Evolutionary conservation across 371 early-diverging fungal genomes (phyloP).

Genomic region (Mycotypha africana): DNA sequence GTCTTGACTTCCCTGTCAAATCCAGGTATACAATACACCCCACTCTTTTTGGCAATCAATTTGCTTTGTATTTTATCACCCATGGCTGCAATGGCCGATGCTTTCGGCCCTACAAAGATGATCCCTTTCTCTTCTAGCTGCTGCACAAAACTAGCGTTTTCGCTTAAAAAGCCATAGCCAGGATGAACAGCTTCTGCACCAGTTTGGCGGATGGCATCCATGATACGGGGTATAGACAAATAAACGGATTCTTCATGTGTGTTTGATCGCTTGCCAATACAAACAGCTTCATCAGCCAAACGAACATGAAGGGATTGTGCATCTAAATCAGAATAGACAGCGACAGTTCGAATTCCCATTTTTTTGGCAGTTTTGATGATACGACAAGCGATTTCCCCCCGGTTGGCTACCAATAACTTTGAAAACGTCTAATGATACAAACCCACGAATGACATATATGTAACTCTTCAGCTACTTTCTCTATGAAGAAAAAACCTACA

Average conservation of each 20-base stretch:
- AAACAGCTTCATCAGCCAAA: slow-evolving; percentile 76
- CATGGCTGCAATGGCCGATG: slow-evolving; percentile 80
- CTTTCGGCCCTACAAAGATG: slow-evolving; percentile 74
- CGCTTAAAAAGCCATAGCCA: slow-evolving; percentile 87
- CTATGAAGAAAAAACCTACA: too few relatives aligned
- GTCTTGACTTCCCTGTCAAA: slow-evolving; percentile 56
- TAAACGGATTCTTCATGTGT: slow-evolving; percentile 73
- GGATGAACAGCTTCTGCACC: slow-evolving; percentile 81
- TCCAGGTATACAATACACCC: slow-evolving; percentile 63
- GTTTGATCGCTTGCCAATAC: slow-evolving; percentile 62
- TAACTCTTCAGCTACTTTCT: too few relatives aligned
- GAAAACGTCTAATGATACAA: slow-evolving; percentile 31
- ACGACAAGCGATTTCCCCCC: slow-evolving; percentile 51
- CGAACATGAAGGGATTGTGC: slow-evolving; percentile 73
- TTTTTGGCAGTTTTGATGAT: slow-evolving; percentile 43
- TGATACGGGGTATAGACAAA: slow-evolving; percentile 58
- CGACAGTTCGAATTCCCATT: slow-evolving; percentile 46
- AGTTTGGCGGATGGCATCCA: slow-evolving; percentile 52
- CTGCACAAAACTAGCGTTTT: slow-evolving; percentile 73
- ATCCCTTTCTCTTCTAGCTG: slow-evolving; percentile 53
- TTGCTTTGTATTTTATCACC: slow-evolving; percentile 88
- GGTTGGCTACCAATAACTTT: slow-evolving; percentile 51
- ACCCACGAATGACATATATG: too few relatives aligned
- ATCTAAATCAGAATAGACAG: slow-evolving; percentile 69
- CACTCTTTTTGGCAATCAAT: slow-evolving; percentile 62